phyloP scores from a whole-genome alignment of 1,284 basidiomycete genomes.

The Rhodotorula sp. region DNA sequence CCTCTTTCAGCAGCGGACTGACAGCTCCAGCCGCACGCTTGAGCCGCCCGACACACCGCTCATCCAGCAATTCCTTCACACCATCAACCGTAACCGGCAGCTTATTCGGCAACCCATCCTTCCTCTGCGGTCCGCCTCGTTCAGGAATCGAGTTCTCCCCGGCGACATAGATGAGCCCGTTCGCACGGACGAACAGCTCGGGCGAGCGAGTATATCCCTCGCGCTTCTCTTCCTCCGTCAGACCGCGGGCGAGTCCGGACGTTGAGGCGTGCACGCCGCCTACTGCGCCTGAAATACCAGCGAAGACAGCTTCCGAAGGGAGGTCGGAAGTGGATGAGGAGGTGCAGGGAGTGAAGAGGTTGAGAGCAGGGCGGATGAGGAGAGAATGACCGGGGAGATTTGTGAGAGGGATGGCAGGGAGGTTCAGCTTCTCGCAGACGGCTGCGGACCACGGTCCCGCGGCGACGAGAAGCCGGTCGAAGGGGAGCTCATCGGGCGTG shows the following conservation, averaged over 20 bases:
- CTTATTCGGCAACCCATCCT: slow-evolving; percentile 10
- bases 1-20: slow-evolving; percentile 28
- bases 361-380: slow-evolving; percentile 28
- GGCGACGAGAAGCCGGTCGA: slow-evolving; percentile 25
- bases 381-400: slow-evolving; percentile 38
- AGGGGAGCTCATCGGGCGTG: neutral
- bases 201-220: slow-evolving; percentile 31
- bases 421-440: slow-evolving; percentile 15
- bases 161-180: slow-evolving; percentile 32
- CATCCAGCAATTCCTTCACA: slow-evolving; percentile 27
- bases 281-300: slow-evolving; percentile 27
- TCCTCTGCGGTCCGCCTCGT: neutral
- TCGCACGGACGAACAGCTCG: slow-evolving; percentile 28
- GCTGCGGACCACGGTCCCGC: slow-evolving; percentile 36
- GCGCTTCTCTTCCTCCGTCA: slow-evolving; percentile 22
- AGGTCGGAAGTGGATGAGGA: neutral
- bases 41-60: slow-evolving; percentile 15
- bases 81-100: slow-evolving; percentile 26
- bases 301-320: slow-evolving; percentile 32
- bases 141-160: slow-evolving; percentile 38
- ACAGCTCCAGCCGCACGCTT: slow-evolving; percentile 22
- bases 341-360: neutral
- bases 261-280: slow-evolving; percentile 34
- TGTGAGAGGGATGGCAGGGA: slow-evolving; percentile 24
- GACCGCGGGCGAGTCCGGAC: slow-evolving; percentile 14